Conservation (phyloP, 148 eudicot genomes). For the Vaccinium darrowii region DNA sequence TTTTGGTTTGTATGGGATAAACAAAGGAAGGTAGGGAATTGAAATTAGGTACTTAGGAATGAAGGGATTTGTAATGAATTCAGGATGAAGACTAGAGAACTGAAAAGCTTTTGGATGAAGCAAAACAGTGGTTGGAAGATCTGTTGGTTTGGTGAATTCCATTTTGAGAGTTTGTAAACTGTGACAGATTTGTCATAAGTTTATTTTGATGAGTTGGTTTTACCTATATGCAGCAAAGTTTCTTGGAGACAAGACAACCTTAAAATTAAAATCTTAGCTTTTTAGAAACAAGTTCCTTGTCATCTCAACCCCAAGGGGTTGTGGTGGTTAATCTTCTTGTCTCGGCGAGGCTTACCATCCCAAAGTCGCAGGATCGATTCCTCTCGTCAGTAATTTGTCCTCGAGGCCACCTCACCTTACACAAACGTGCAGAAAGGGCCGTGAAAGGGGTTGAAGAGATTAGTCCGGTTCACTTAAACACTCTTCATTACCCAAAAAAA, state of each 20-base stretch:
- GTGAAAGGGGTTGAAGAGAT: too few species aligned
- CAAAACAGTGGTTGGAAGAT: slow-evolving; percentile 30
- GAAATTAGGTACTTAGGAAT: neutral
- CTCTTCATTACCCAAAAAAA: too few species aligned
- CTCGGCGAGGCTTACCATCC: too few species aligned
- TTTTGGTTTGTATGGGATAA: neutral
- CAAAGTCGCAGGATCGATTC: too few species aligned
- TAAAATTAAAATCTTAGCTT: neutral
- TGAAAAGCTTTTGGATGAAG: slow-evolving; percentile 32
- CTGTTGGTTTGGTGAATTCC: slow-evolving; percentile 22
- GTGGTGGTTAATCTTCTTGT: too few species aligned
- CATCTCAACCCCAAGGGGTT: neutral
- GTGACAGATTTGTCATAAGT: neutral
- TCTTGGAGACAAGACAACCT: neutral
- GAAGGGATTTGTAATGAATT: slow-evolving; percentile 3
- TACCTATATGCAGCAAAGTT: neutral
- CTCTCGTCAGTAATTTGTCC: too few species aligned
- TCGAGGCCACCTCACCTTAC: too few species aligned
- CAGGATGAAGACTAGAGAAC: slow-evolving; percentile 32
- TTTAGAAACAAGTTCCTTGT: neutral
- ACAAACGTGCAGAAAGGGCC: too few species aligned
- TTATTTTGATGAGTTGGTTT: neutral
- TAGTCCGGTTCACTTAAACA: too few species aligned
- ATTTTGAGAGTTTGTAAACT: neutral
- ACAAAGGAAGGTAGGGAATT: slow-evolving; percentile 1